Evolutionary conservation across 352 stramenopile species (phyloP), one percentile per base, ranked within the genome.

Genomic region (Pythium utonaiense): DNA sequence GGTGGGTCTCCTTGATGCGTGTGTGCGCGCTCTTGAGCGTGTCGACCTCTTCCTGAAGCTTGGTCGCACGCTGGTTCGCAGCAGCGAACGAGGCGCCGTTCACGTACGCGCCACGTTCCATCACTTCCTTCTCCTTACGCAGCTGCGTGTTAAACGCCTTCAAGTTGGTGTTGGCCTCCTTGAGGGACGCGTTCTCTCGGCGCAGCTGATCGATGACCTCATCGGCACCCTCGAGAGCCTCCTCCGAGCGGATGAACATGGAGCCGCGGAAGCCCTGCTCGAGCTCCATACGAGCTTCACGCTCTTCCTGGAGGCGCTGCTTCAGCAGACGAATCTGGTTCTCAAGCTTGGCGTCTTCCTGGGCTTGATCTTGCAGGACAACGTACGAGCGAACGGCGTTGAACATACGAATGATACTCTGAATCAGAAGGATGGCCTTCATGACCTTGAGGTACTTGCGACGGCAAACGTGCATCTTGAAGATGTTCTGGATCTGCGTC

Each of bases 291-390:
- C 88, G 84, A 21, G 88, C 88, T 57, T 96, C 80, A 36, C 83
- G 80, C 64, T 97, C 94, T 61, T 97, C 86, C 53, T 96, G 74
- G 36, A 98, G 69, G 41, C 96, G 93, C 53, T 86, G 82, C 78
- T 98, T 95, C 22, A 98, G 74, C 50, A 95, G 62, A 53, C 89
- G 80, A 51, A 98, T 95, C 73, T 98, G 93, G 74, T 98, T 98
- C 69, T 98, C 94, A 1, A 98, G 73, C 75, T 98, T 98, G 33
- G 93, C 93, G 63, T 98, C 91, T 60, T 98, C 90, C 58, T 95
- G 91, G 8, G 94, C 91, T 51, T 98, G 91, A 36, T 78, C 79
- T 50, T 92, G 79, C 14, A 93, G 61, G 49, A 87, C 78, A 0
- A 74, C 80, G 56, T 87, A 95, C 10, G 78, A 76, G 33, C 86